Evolutionary conservation across 768 basidiomycete species (phyloP).

Genomic region (Psilocybe cyanescens): DNA sequence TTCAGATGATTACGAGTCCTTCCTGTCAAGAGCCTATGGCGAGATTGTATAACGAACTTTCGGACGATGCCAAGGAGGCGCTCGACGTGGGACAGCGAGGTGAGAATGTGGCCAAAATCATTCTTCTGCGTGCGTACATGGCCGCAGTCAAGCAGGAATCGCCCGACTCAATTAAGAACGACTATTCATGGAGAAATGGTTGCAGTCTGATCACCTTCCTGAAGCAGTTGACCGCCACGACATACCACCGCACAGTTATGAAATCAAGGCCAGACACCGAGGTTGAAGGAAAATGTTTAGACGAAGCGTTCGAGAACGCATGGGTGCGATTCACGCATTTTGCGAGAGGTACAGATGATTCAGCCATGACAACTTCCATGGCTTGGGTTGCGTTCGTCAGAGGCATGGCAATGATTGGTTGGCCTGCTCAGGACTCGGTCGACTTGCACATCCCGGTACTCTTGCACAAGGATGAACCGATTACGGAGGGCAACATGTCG

Average conservation of each 20-base stretch:
- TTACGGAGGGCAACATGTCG: neutral
- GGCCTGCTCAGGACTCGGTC: too few relatives aligned
- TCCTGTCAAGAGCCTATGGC: neutral
- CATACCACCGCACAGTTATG: constrained; percentile 11
- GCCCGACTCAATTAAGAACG: neutral
- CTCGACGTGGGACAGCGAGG: constrained; percentile 24
- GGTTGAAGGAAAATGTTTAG: neutral
- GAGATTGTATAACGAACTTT: neutral
- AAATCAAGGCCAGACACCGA: constrained; percentile 26
- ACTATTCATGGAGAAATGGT: constrained; percentile 18
- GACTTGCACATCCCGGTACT: too few relatives aligned
- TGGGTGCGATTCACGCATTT: constrained; percentile 27
- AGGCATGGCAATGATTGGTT: too few relatives aligned
- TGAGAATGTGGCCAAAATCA: constrained; percentile 15
- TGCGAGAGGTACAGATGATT: constrained; percentile 24
- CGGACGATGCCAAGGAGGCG: neutral
- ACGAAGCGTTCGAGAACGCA: constrained; percentile 28
- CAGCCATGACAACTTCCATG: constrained; percentile 16
- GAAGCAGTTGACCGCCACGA: neutral
- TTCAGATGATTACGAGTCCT: neutral
- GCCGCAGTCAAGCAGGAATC: constrained; percentile 14
- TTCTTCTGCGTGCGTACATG: constrained; percentile 25
- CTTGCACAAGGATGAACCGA: too few relatives aligned
- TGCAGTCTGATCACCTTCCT: constrained; percentile 19
- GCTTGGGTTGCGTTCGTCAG: constrained; percentile 22